These are phyloP conservation scores for Gynandropsis gynandra DNA, from an alignment of 345 rosid genomes.

Conservation along the genomic window DNA sequence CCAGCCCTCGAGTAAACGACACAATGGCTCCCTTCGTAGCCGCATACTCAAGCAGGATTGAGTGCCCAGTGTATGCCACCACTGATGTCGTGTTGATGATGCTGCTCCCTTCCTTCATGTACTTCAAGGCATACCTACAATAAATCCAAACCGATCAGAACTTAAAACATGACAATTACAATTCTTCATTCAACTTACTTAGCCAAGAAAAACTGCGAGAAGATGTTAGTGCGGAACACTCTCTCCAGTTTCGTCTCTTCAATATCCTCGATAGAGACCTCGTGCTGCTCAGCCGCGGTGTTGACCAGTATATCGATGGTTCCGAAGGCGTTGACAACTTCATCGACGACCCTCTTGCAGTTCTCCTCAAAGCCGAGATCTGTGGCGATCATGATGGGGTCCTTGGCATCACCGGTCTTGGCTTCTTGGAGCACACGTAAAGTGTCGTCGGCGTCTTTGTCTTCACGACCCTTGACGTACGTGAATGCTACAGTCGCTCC, in stretches of 20 bases:
- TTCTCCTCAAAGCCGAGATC: constrained; percentile 69
- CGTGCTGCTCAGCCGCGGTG: constrained; percentile 59
- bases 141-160: neutral
- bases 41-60: constrained; percentile 52
- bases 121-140: constrained; percentile 52
- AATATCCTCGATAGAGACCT: constrained; percentile 49
- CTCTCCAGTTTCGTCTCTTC: constrained; percentile 63
- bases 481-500: constrained; percentile 81
- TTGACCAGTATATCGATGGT: constrained; percentile 59
- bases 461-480: constrained; percentile 51
- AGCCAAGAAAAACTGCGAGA: constrained; percentile 49
- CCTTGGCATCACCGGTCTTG: constrained; percentile 45
- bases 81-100: constrained; percentile 72
- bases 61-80: constrained; percentile 54
- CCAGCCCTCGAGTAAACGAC: constrained; percentile 62
- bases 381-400: constrained; percentile 44
- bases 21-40: constrained; percentile 76
- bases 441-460: constrained; percentile 62
- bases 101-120: constrained; percentile 68
- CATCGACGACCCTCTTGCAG: constrained; percentile 54
- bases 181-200: constrained; percentile 27
- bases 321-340: constrained; percentile 54
- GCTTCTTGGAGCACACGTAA: constrained; percentile 35
- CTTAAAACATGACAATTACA: no score
- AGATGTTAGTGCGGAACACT: constrained; percentile 64